phyloP scores from a whole-genome alignment of 495 filamentous ascomycete species.

The Penicillium paxilli region DNA sequence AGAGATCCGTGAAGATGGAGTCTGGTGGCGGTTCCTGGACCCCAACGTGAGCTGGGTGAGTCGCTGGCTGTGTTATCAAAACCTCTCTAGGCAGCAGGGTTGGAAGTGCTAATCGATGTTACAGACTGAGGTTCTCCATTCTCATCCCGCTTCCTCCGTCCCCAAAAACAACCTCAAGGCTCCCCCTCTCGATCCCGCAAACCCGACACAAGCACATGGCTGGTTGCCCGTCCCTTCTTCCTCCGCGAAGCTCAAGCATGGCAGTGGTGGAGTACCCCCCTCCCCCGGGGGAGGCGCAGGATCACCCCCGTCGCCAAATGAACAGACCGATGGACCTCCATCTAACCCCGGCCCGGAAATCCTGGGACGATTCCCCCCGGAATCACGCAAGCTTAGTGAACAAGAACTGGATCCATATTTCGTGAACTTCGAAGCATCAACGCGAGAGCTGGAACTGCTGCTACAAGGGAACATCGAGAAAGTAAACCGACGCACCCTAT shows the following conservation, averaged over 20 bases:
- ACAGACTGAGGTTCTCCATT: conserved; percentile 87
- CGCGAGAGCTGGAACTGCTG: conserved; percentile 81
- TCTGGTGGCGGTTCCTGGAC: conserved; percentile 96
- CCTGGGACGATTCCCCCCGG: conserved; percentile 81
- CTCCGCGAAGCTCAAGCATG: conserved; percentile 79
- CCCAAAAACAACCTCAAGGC: conserved; percentile 93
- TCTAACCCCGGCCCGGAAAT: conserved; percentile 63
- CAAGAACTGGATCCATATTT: conserved; percentile 95
- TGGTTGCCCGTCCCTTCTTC: conserved; percentile 83
- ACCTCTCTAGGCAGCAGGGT: not conserved
- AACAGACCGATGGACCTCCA: conserved; percentile 39
- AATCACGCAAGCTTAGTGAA: conserved; percentile 72
- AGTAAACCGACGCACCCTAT: conserved; percentile 86
- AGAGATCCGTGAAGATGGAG: conserved; percentile 88
- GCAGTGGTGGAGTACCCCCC: conserved; percentile 3
- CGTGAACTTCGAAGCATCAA: conserved; percentile 82
- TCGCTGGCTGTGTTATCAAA: not conserved
- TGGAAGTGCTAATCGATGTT: conserved; percentile 2
- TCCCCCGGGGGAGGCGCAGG: conserved; percentile 41
- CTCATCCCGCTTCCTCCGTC: conserved; percentile 84
- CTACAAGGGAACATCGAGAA: conserved; percentile 93
- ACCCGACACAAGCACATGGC: conserved; percentile 82
- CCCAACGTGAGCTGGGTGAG: conserved; percentile 97
- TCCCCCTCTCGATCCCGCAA: conserved; percentile 88
- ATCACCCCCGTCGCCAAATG: conserved; percentile 54